Base-by-base conservation (phyloP, 352 stramenopile species). In the Phytophthora vignae region DNA sequence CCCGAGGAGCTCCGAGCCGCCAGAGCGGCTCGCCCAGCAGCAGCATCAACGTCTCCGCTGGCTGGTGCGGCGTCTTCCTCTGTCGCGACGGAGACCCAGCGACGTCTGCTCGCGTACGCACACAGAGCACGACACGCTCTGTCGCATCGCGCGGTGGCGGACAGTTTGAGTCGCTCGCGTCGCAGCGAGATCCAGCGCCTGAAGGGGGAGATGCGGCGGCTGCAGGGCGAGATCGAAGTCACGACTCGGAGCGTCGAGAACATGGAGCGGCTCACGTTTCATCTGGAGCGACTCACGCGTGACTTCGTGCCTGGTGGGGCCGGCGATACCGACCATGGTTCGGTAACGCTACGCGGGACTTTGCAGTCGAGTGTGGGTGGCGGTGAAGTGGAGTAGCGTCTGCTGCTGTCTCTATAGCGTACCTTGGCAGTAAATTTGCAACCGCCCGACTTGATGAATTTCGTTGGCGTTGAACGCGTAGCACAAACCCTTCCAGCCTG, bases 191-290 rank as follows among this genome's bases (percentile, higher is more conserved):
- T 87, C 57, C 29, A 36, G 27, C 77, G 67, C 11, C 64, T 87
- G 19, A 77, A 76, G 15, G 58, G 67, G 7, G 58, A 78, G n/a
- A 74, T 78, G 27, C 46, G 62, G 53, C 44, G 49, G 6, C 60
- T 88, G 4, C 60, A 88, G 57, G 54, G 61, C 10, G 69, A 84
- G 53, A 69, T 87, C 21, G 71, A 86, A 48, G 60, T 71, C 55
- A 85, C 78, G 17, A 73, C 64, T 31, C 76, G 71, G 44, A 79
- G 59, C 27, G 61, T 88, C 14, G 71, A 76, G 59, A 72, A 55
- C 19, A 81, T 86, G 55, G 76, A 85, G 42, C 76, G 61, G 1
- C 67, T 88, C 56, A 74, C 73, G 9, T 65, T 72, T 27, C 73
- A 77, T 22, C 62, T 88, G 27, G 56, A 83, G 49, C 49, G 49